Evolutionary conservation across 805 yeast genomes (phyloP), one percentile per base, ranked within the genome.

Genomic region (Candida orba): DNA sequence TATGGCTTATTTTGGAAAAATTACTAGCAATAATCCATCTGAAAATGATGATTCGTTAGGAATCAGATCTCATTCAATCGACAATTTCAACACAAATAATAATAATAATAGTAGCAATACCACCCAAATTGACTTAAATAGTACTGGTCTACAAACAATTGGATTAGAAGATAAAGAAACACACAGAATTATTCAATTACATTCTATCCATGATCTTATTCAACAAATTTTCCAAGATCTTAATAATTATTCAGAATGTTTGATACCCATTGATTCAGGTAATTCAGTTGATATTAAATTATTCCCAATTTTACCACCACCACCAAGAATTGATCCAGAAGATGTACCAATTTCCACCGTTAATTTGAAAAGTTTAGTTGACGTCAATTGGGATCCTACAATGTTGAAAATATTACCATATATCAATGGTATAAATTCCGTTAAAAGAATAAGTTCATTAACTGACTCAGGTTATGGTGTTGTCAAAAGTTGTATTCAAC

Each of bases 381-480:
- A 93, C 62, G 83, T 85, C 8, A 83, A 85, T 54, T 93, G 99
- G 97, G 99, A 93, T 62, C 97, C 97, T 2, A 91, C 98, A 2
- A 84, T 93, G 93, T 69, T 88, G 37, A 82, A 84, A 52, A 85
- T 93, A 22, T 65, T 87, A 10, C 96, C 96, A 0, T 84, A 71
- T 52, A 87, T 93, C 40, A 79, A 93, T 56, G 99, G 99, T 2
- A 71, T 89, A 39, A 91, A 91, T 59, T 85, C 93, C 6, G 78
- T 93, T 17, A 71, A 78, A 32, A 73, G 75, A 43, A 91, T 95
- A 33, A 78, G 95, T 17, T 77, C 78, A 41, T 63, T 89, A 41
- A 87, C 96, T 2, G 79, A 85, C 54, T 83, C 96, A 33, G 95
- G 89, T 57, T 81, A 79, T 51, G 68, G 73, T 17, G 68, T 91